Evolutionary conservation across 2,329 filamentous ascomycete species (phyloP).

Genomic region (Mariannaea sp.): DNA sequence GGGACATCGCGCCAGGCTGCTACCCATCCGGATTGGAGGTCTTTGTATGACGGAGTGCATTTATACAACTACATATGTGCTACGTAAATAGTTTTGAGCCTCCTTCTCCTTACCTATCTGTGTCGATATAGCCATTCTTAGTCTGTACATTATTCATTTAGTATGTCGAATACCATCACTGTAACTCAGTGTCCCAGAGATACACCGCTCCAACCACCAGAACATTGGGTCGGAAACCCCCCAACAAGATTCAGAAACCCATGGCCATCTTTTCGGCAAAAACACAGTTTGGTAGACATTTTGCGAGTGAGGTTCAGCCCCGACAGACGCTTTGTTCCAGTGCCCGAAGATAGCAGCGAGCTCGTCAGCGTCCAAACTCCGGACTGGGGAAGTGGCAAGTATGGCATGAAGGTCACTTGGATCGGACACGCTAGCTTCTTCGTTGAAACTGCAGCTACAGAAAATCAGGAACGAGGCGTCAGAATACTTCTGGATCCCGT

Average conservation of each 20-base stretch:
- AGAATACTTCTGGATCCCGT: constrained; percentile 87
- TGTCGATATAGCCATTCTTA: too few species aligned
- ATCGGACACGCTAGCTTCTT: constrained; percentile 89
- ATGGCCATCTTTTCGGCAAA: constrained; percentile 1
- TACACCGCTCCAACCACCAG: background rate
- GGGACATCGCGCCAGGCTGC: too few species aligned
- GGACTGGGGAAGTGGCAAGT: constrained; percentile 47
- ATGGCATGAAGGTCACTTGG: constrained; percentile 74
- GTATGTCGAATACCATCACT: constrained; percentile 1
- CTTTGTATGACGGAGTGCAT: too few species aligned
- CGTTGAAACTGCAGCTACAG: constrained; percentile 73
- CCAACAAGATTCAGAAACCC: background rate
- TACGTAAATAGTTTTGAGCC: too few species aligned
- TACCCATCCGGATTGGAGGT: too few species aligned
- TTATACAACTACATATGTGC: too few species aligned
- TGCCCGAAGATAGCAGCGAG: constrained; percentile 8
- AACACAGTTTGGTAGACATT: background rate
- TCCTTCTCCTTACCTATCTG: too few species aligned
- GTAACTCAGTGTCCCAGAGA: constrained; percentile 1
- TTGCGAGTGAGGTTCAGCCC: constrained; percentile 5
- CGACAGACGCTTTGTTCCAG: constrained; percentile 6
- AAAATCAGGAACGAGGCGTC: constrained; percentile 56
- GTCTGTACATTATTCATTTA: too few species aligned
- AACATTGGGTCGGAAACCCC: constrained; percentile 3
- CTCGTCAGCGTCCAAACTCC: constrained; percentile 3